Percentiles rank a stretch among this genome's conserved stretches.
These are phyloP conservation scores for Aspergillus saccharolyticus DNA, from an alignment of 495 filamentous ascomycete genomes.

Conservation along the genomic window DNA sequence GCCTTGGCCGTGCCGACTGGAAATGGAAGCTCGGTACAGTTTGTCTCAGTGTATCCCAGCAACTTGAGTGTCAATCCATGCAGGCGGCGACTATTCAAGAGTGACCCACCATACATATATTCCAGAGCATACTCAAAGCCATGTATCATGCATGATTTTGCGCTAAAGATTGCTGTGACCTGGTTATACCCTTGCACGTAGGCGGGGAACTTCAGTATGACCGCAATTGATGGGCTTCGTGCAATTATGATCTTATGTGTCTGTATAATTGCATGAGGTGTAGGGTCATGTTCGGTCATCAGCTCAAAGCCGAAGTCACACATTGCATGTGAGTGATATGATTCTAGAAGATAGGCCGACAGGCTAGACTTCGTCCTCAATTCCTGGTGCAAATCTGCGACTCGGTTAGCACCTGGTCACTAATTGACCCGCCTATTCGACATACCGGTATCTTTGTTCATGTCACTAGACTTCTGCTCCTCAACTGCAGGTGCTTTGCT, in stretches of 20 bases:
- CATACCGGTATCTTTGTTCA: neutral
- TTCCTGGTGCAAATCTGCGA: neutral
- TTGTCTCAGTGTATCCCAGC: slow-evolving; percentile 15
- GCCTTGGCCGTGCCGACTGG: slow-evolving; percentile 18
- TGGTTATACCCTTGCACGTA: neutral
- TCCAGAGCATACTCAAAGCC: slow-evolving; percentile 27
- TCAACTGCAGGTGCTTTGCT: neutral
- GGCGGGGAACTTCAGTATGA: slow-evolving; percentile 5
- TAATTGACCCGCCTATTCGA: neutral
- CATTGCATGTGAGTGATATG: slow-evolving; percentile 13
- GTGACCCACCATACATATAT: slow-evolving; percentile 23
- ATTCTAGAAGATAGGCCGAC: slow-evolving; percentile 2
- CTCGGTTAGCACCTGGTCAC: neutral
- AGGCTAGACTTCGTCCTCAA: neutral
- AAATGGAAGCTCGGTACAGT: slow-evolving; percentile 6
- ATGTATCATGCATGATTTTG: slow-evolving; percentile 17
- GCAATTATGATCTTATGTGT: slow-evolving; percentile 21
- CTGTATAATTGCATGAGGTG: slow-evolving; percentile 12
- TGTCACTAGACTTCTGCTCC: neutral
- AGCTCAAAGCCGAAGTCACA: slow-evolving; percentile 20
- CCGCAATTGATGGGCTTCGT: slow-evolving; percentile 16
- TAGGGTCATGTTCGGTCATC: slow-evolving; percentile 9
- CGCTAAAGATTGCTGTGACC: slow-evolving; percentile 16
- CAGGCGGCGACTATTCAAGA: slow-evolving; percentile 12
- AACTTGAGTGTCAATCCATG: slow-evolving; percentile 5